phyloP scores from a whole-genome alignment of 139 green algal species.

The Tetratostichococcus sp. region DNA sequence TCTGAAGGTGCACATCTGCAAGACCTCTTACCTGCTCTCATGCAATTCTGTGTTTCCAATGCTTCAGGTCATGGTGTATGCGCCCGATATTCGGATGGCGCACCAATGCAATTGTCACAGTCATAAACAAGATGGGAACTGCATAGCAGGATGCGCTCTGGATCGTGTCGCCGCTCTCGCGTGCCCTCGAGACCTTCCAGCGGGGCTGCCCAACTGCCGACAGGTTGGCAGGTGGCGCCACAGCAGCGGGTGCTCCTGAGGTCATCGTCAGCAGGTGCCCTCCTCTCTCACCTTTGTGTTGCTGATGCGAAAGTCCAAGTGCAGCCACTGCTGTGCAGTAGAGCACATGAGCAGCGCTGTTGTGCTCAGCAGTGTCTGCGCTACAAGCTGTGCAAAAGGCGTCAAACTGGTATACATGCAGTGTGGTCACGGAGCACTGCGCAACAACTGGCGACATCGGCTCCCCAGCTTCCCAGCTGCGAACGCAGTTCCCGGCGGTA shows the following conservation, averaged over 20 bases:
- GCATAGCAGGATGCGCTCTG: slow-evolving; percentile 55
- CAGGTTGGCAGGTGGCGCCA: not conserved
- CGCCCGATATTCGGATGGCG: no score
- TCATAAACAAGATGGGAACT: no score
- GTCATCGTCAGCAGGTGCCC: slow-evolving; percentile 27
- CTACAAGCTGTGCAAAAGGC: no score
- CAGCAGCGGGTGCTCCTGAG: not conserved
- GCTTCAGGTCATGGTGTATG: no score
- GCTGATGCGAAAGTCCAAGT: no score
- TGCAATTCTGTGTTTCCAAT: no score
- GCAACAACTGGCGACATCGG: slow-evolving; percentile 64
- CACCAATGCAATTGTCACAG: no score
- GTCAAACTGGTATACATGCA: not conserved
- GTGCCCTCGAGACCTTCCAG: slow-evolving; percentile 65
- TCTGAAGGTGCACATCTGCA: no score
- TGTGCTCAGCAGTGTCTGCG: not conserved
- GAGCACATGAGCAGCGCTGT: no score
- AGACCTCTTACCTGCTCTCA: no score
- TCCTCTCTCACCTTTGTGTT: no score
- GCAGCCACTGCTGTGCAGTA: no score
- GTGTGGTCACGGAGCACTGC: slow-evolving; percentile 47
- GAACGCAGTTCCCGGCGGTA: slow-evolving; percentile 33
- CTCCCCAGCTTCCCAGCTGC: slow-evolving; percentile 33
- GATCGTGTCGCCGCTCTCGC: slow-evolving; percentile 54
- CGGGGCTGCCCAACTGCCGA: slow-evolving; percentile 25